Conservation (phyloP, 495 filamentous ascomycete species). For the Niebla homalea region DNA sequence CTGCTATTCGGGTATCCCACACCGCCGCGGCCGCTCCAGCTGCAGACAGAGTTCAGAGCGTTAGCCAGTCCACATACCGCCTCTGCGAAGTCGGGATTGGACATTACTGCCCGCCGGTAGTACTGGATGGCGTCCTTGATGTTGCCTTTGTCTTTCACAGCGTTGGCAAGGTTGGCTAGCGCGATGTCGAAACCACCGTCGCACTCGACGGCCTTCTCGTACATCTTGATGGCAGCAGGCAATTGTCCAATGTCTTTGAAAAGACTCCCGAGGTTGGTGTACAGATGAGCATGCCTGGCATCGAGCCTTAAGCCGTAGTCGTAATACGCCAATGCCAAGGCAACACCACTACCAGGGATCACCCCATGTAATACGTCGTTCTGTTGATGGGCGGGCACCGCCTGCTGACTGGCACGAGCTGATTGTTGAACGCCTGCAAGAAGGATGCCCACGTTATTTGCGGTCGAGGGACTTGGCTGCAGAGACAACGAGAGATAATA, state of each 20-base stretch:
- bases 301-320: slow-evolving; percentile 82
- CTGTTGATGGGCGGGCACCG: slow-evolving; percentile 22
- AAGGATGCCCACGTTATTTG: slow-evolving; percentile 96
- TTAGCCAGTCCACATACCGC: slow-evolving; percentile 94
- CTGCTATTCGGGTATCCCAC: slow-evolving; percentile 56
- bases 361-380: slow-evolving; percentile 60
- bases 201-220: slow-evolving; percentile 84
- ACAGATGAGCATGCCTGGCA: slow-evolving; percentile 85
- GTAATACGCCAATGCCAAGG: slow-evolving; percentile 85
- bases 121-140: slow-evolving; percentile 86
- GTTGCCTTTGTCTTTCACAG: slow-evolving; percentile 90
- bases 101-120: slow-evolving; percentile 77
- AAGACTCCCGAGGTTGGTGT: slow-evolving; percentile 90
- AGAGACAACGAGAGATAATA: slow-evolving; percentile 94
- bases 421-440: slow-evolving; percentile 86
- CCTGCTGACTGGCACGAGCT: slow-evolving; percentile 27
- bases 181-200: slow-evolving; percentile 94
- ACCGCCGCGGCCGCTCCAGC: slow-evolving; percentile 85
- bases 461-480: slow-evolving; percentile 91
- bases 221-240: slow-evolving; percentile 87
- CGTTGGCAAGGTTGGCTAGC: slow-evolving; percentile 91
- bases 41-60: slow-evolving; percentile 92
- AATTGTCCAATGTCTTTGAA: slow-evolving; percentile 96
- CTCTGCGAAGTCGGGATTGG: slow-evolving; percentile 93
- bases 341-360: slow-evolving; percentile 71